Conservation (phyloP, 352 stramenopile genomes). For the Phytophthora vignae region DNA sequence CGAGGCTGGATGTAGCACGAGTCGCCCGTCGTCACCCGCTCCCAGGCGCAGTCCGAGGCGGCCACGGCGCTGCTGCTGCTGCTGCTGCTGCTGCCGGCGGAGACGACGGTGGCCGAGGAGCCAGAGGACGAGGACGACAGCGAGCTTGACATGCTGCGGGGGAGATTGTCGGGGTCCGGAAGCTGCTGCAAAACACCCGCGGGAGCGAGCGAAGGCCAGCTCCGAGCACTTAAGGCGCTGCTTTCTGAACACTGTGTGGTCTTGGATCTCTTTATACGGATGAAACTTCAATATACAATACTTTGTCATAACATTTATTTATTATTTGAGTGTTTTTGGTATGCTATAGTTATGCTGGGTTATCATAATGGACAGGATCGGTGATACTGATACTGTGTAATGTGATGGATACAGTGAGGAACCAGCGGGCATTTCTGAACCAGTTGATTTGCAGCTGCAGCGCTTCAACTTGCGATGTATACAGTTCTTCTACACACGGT, state of each 20-base stretch:
- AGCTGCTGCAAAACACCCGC: not conserved
- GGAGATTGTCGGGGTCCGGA: slow-evolving; percentile 2
- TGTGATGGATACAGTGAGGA: not conserved
- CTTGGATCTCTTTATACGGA: not conserved
- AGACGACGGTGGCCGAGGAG: slow-evolving; percentile 3
- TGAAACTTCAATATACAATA: not conserved
- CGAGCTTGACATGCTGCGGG: slow-evolving; percentile 9
- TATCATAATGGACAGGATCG: too few species aligned
- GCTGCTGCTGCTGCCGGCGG: not conserved
- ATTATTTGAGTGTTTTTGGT: too few species aligned
- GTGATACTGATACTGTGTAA: not conserved
- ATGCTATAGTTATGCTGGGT: too few species aligned
- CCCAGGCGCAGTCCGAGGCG: slow-evolving; percentile 58
- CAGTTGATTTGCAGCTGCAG: not conserved
- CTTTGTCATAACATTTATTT: too few species aligned
- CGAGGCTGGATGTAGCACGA: slow-evolving; percentile 57
- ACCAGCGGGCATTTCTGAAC: not conserved
- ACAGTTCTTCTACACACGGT: too few species aligned
- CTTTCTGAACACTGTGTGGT: not conserved
- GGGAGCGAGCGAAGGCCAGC: not conserved
- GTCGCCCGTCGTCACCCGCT: slow-evolving; percentile 34
- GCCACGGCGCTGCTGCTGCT: slow-evolving; percentile 5
- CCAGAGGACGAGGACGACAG: slow-evolving; percentile 8
- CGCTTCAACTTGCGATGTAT: not conserved
- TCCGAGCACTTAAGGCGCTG: not conserved